phyloP scores from a whole-genome alignment of 768 basidiomycete genomes.

The Podaxis sp. region DNA sequence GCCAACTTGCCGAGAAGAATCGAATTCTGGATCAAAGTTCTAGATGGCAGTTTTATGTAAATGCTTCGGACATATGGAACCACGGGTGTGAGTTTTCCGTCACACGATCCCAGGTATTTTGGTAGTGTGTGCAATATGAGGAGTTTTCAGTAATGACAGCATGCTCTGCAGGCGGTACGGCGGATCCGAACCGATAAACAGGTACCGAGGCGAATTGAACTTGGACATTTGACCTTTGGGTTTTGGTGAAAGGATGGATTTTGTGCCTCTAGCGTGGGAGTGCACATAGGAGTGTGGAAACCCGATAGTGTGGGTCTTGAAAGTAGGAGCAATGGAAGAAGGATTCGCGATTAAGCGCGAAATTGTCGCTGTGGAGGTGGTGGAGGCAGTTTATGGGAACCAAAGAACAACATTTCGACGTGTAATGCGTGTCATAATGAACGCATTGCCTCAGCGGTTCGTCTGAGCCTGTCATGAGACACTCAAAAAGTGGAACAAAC shows the following conservation, averaged over 20 bases:
- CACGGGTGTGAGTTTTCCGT: background rate
- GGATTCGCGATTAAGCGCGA: conserved; percentile 1
- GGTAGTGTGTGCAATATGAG: conserved; percentile 7
- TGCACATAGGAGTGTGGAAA: background rate
- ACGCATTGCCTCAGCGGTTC: background rate
- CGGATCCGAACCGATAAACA: background rate
- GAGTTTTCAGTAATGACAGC: conserved; percentile 5
- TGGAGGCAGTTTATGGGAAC: background rate
- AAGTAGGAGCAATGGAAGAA: conserved; percentile 1
- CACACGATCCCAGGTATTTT: conserved; percentile 11
- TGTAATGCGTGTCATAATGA: background rate
- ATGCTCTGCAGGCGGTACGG: background rate
- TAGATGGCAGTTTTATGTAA: background rate
- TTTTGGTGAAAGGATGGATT: background rate
- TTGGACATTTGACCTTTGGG: background rate
- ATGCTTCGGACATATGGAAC: background rate
- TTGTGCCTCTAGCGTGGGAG: background rate
- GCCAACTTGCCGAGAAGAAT: background rate
- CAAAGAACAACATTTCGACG: background rate
- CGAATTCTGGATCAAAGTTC: conserved; percentile 1
- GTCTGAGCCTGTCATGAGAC: background rate
- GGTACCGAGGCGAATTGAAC: background rate
- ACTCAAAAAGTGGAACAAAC: background rate
- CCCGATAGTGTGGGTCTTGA: background rate
- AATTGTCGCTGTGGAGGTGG: background rate